A percentile compares a stretch with the other conserved stretches of the same genome.
Evolutionary conservation across 1,284 basidiomycete genomes (phyloP).

Genomic region (Trichosporon sp.): DNA sequence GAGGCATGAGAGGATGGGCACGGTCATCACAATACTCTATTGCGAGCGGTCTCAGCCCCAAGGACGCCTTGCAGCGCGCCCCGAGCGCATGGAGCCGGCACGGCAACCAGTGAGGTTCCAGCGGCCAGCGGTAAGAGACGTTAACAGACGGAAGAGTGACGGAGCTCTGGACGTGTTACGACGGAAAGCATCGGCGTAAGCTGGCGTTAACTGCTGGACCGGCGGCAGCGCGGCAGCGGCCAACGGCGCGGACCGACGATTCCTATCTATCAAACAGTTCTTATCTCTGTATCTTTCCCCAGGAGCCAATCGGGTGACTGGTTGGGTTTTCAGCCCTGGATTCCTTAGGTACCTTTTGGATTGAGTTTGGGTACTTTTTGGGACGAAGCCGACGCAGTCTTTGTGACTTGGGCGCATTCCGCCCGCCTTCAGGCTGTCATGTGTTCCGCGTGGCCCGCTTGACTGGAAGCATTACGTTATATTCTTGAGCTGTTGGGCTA

Average conservation of each 20-base stretch:
- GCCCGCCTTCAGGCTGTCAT: too few species aligned
- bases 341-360: neutral
- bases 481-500: too few species aligned
- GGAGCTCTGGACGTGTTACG: neutral
- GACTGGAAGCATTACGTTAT: too few species aligned
- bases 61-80: too few species aligned
- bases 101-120: neutral
- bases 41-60: too few species aligned
- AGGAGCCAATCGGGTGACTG: neutral
- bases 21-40: too few species aligned
- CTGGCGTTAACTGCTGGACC: neutral
- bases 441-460: too few species aligned
- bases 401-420: neutral
- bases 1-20: too few species aligned
- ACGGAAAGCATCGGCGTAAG: neutral
- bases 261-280: neutral
- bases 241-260: conserved; percentile 4
- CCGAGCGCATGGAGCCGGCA: too few species aligned
- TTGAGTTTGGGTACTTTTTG: neutral
- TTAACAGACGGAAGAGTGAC: neutral
- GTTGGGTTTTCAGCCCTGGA: neutral
- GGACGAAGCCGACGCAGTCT: neutral
- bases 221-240: too few species aligned
- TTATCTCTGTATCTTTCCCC: neutral
- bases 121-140: neutral